Evolutionary conservation across 495 filamentous ascomycete genomes (phyloP).

Genomic region (Penicillium mononematosum): DNA sequence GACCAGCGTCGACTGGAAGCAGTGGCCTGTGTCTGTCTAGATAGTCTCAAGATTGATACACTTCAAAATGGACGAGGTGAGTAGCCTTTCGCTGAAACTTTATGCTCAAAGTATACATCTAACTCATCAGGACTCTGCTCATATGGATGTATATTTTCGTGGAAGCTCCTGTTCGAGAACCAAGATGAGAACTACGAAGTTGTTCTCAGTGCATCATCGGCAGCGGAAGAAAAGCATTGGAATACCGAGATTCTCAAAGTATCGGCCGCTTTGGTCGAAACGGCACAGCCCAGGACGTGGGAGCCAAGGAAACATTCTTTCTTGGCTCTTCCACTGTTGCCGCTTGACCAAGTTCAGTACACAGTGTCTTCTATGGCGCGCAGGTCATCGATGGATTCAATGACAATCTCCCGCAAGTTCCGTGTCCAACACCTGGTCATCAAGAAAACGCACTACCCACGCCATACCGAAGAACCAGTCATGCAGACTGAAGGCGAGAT

Average conservation of each 20-base stretch:
- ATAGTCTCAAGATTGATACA: constrained; percentile 69
- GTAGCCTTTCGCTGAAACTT: constrained; percentile 1
- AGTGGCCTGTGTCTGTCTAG: constrained; percentile 70
- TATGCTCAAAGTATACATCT: background rate
- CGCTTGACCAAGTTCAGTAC: constrained; percentile 72
- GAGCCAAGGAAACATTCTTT: constrained; percentile 45
- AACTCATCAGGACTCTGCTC: constrained; percentile 71
- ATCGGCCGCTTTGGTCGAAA: constrained; percentile 26
- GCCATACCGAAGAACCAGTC: constrained; percentile 45
- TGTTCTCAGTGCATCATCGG: constrained; percentile 83
- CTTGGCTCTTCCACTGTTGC: constrained; percentile 64
- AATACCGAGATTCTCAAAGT: constrained; percentile 42
- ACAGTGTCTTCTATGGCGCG: constrained; percentile 69
- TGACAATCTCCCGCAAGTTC: constrained; percentile 61
- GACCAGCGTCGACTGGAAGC: constrained; percentile 64
- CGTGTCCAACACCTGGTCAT: constrained; percentile 73
- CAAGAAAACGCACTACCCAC: constrained; percentile 77
- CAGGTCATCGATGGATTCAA: constrained; percentile 76
- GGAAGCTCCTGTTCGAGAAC: constrained; percentile 88
- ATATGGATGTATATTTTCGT: constrained; percentile 79
- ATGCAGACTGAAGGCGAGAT: constrained; percentile 28
- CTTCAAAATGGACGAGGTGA: constrained; percentile 81
- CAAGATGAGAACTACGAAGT: constrained; percentile 77
- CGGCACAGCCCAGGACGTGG: constrained; percentile 25
- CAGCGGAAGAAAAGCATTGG: constrained; percentile 80